Evolutionary conservation across 2,329 filamentous ascomycete genomes (phyloP).

Genomic region (Alternaria burnsii): DNA sequence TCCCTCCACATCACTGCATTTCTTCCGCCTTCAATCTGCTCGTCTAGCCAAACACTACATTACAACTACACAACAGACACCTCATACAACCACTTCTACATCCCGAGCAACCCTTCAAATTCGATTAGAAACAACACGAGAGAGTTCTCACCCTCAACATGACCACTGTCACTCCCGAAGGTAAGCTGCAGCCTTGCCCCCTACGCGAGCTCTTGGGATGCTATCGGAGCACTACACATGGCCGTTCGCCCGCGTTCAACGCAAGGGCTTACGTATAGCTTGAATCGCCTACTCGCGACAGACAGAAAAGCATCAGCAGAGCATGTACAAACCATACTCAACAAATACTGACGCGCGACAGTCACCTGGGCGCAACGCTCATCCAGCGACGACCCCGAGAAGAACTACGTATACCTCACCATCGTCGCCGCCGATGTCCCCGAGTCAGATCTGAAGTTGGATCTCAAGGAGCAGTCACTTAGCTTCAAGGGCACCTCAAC

Average conservation of each 20-base stretch:
- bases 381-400: constrained; percentile 76
- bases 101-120: not conserved
- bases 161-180: constrained; percentile 52
- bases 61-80: constrained; percentile 22
- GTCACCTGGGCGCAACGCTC: constrained; percentile 99
- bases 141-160: constrained; percentile 27
- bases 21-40: constrained; percentile 44
- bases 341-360: constrained; percentile 53
- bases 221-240: not conserved
- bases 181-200: constrained; percentile 46
- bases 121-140: constrained; percentile 7
- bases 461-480: constrained; percentile 74
- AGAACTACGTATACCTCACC: constrained; percentile 95
- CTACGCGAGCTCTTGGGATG: constrained; percentile 1
- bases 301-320: constrained; percentile 9
- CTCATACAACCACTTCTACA: constrained; percentile 4
- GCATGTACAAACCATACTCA: not conserved
- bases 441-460: constrained; percentile 77
- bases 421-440: constrained; percentile 88
- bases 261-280: not conserved
- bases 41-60: constrained; percentile 32
- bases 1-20: constrained; percentile 46
- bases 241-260: not conserved
- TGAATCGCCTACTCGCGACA: not conserved
- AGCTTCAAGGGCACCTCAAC: constrained; percentile 84